Percentiles rank a stretch among this genome's conserved stretches.
These are phyloP conservation scores for Perkinsus olseni DNA, from an alignment of 169 alveolate genomes.

Conservation along the genomic window DNA sequence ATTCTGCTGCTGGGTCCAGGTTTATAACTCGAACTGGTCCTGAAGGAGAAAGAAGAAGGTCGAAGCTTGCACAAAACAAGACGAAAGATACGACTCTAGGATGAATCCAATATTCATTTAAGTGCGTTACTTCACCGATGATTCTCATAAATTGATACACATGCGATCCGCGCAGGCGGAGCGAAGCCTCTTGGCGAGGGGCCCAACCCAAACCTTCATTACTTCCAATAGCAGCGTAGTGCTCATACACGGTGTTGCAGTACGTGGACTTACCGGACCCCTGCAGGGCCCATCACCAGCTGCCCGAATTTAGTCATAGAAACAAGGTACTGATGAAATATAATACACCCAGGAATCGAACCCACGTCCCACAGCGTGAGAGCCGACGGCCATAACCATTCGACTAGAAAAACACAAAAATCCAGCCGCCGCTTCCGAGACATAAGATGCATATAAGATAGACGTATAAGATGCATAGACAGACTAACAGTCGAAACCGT, in stretches of 20 bases:
- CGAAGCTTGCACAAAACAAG: neutral
- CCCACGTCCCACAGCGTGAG: neutral
- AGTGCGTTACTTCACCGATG: too few species aligned
- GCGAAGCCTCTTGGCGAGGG: too few species aligned
- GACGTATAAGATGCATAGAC: too few species aligned
- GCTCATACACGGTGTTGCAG: slow-evolving; percentile 68
- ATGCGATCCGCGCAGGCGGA: too few species aligned
- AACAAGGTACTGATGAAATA: neutral
- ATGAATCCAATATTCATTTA: too few species aligned
- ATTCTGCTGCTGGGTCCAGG: slow-evolving; percentile 87
- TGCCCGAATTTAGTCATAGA: slow-evolving; percentile 49
- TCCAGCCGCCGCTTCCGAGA: neutral
- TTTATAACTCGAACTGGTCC: slow-evolving; percentile 57
- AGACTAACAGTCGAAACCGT: too few species aligned
- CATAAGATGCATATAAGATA: neutral
- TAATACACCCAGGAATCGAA: neutral
- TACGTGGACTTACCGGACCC: slow-evolving; percentile 83
- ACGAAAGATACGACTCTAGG: neutral
- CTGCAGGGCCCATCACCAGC: slow-evolving; percentile 84
- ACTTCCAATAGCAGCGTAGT: slow-evolving; percentile 57
- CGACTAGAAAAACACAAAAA: neutral
- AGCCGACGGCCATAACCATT: neutral
- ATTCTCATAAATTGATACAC: too few species aligned
- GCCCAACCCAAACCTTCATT: too few species aligned
- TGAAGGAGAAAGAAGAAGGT: neutral